phyloP scores from a whole-genome alignment of 805 yeast genomes.

The Helenozyma baotianmanensis region DNA sequence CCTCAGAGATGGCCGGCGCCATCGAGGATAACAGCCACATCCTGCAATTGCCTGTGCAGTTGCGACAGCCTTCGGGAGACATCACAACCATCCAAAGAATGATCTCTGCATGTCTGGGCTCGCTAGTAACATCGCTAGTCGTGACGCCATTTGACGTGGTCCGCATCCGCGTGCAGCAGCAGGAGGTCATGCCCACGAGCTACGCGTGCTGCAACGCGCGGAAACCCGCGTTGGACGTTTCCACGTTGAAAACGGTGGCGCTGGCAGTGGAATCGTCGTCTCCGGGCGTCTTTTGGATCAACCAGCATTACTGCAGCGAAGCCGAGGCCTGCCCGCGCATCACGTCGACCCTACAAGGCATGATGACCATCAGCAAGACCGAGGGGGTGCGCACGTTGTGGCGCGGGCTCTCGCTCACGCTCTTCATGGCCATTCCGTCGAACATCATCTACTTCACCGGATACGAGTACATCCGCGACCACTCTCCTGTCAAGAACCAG shows the following conservation, averaged over 20 bases:
- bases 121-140: conserved; percentile 64
- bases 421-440: conserved; percentile 87
- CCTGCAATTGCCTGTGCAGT: background rate
- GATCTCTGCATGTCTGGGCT: conserved; percentile 77
- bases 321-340: conserved; percentile 43
- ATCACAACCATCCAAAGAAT: conserved; percentile 57
- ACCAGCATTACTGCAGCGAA: conserved; percentile 32
- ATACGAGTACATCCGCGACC: conserved; percentile 78
- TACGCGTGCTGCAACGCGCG: background rate
- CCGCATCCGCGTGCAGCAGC: conserved; percentile 73
- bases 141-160: conserved; percentile 83
- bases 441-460: conserved; percentile 93
- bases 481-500: conserved; percentile 40
- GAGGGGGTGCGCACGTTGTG: conserved; percentile 82
- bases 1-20: conserved; percentile 38
- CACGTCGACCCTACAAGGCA: conserved; percentile 72
- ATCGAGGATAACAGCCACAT: conserved; percentile 28
- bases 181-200: conserved; percentile 44
- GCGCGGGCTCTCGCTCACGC: conserved; percentile 81
- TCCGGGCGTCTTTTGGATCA: conserved; percentile 32
- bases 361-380: conserved; percentile 54
- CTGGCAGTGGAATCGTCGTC: conserved; percentile 2
- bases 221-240: too few species aligned
- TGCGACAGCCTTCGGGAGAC: conserved; percentile 14
- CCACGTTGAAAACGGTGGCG: conserved; percentile 4